A percentile compares a stretch with the other conserved stretches of the same genome.
Conservation (phyloP, 345 rosid species). For the Brassica cretica region DNA sequence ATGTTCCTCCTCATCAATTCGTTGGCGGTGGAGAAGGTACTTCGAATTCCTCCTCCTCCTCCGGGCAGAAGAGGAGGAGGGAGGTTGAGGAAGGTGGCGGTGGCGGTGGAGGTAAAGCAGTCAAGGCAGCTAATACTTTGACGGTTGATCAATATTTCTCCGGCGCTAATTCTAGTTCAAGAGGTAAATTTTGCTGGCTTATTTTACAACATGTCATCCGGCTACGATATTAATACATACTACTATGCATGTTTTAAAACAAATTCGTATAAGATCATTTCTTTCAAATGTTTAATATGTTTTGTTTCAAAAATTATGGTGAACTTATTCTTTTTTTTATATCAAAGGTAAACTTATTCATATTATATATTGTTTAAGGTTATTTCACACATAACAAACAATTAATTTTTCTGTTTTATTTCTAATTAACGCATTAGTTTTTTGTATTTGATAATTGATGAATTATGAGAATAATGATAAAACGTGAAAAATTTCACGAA, state of each 20-base stretch:
- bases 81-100: constrained; percentile 40
- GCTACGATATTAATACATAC: neutral
- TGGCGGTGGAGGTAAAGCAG: constrained; percentile 1
- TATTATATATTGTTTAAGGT: too few species aligned
- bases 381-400: too few species aligned
- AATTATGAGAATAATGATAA: too few species aligned
- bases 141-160: constrained; percentile 41
- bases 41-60: constrained; percentile 31
- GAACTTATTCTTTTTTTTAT: too few species aligned
- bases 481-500: too few species aligned
- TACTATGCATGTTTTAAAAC: neutral
- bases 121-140: constrained; percentile 34
- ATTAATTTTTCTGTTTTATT: too few species aligned
- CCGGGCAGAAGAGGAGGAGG: constrained; percentile 46
- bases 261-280: too few species aligned
- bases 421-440: too few species aligned
- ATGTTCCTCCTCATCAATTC: constrained; percentile 36
- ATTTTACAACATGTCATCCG: neutral
- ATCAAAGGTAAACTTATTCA: too few species aligned
- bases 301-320: too few species aligned
- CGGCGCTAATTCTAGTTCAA: constrained; percentile 19
- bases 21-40: constrained; percentile 31
- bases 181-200: constrained; percentile 13
- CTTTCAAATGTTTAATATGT: neutral
- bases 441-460: too few species aligned